Evolutionary conservation across 225 moss, liverwort and hornwort species (phyloP).

Genomic region (Straminergon stramineum): DNA sequence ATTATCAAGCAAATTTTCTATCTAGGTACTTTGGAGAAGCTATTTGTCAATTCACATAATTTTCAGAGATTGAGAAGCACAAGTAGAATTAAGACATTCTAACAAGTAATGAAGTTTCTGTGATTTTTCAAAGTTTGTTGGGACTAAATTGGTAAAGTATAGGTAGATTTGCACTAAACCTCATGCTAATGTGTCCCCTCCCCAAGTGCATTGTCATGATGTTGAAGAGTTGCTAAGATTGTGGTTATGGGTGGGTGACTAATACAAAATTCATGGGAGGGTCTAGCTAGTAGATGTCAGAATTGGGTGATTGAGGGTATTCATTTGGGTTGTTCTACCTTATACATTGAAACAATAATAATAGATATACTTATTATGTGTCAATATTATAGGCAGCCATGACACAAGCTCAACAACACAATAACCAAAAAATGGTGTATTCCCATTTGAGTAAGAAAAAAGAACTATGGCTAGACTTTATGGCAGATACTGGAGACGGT

Average conservation of each 20-base stretch:
- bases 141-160: background rate
- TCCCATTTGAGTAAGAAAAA: conserved; percentile 25
- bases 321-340: background rate
- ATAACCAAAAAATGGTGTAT: conserved; percentile 6
- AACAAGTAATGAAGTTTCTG: too few species aligned
- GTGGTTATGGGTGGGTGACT: background rate
- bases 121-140: background rate
- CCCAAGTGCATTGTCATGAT: background rate
- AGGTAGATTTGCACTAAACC: background rate
- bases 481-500: conserved; percentile 54
- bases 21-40: background rate
- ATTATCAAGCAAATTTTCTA: background rate
- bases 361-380: too few species aligned
- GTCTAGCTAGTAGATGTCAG: accelerated
- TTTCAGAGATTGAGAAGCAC: background rate
- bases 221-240: background rate
- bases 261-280: accelerated
- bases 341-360: background rate
- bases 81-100: too few species aligned
- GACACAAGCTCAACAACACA: conserved; percentile 43
- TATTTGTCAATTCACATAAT: background rate
- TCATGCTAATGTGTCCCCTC: accelerated
- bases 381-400: conserved; percentile 23
- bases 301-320: accelerated
- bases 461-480: conserved; percentile 56